A percentile compares a stretch with the other conserved stretches of the same genome.
Conservation (phyloP, 306 rosid species). For the Dryas drummondii region DNA sequence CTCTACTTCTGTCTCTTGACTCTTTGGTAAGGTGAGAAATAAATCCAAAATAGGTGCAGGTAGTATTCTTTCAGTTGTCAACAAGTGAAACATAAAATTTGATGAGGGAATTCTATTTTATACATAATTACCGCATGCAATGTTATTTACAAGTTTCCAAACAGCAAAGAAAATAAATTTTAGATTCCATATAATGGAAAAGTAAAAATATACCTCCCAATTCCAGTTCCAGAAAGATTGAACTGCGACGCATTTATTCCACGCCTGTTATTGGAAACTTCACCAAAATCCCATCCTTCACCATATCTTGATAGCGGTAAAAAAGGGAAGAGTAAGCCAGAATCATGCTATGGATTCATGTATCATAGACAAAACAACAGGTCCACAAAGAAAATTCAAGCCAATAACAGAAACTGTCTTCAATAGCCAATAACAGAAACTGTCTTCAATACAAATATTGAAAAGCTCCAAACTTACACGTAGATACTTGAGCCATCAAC, state of each 20-base stretch:
- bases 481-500: constrained; percentile 89
- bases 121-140: background rate
- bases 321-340: constrained; percentile 16
- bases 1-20: background rate
- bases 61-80: constrained; percentile 9
- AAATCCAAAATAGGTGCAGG: background rate
- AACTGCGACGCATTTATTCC: constrained; percentile 92
- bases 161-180: constrained; percentile 6
- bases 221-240: constrained; percentile 77
- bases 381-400: constrained; percentile 8
- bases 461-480: constrained; percentile 51
- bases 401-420: background rate
- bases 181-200: constrained; percentile 13
- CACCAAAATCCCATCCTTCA: constrained; percentile 99
- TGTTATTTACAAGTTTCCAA: constrained; percentile 11
- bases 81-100: constrained; percentile 10
- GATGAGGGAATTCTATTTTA: background rate
- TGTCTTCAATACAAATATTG: background rate
- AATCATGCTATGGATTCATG: constrained; percentile 8
- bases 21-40: background rate
- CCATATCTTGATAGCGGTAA: constrained; percentile 62
- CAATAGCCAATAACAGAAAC: constrained; percentile 9
- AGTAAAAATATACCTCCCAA: constrained; percentile 71
- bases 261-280: constrained; percentile 87
- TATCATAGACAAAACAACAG: constrained; percentile 26